A percentile compares a stretch with the other conserved stretches of the same genome.
phyloP scores from a whole-genome alignment of 1,139 yeast species.

The Kodamaea derodonti region DNA sequence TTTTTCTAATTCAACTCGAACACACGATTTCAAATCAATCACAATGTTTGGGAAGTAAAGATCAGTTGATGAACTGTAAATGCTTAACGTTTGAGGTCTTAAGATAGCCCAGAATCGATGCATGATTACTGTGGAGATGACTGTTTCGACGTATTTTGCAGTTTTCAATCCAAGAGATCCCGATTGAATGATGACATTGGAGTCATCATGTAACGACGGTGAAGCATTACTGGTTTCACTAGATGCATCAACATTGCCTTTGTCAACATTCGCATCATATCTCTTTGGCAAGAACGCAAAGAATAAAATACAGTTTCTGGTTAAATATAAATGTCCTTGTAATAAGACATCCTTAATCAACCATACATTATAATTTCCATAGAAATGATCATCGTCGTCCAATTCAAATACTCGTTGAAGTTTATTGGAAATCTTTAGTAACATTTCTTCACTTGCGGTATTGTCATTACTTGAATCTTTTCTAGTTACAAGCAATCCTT shows the following conservation, averaged over 20 bases:
- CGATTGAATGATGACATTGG: conserved; percentile 31
- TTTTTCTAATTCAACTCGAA: conserved; percentile 50
- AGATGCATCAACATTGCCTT: conserved; percentile 2
- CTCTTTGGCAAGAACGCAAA: conserved; percentile 76
- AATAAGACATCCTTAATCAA: conserved; percentile 73
- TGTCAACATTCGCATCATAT: conserved; percentile 5
- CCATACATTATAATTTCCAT: conserved; percentile 71
- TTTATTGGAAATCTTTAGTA: conserved; percentile 32
- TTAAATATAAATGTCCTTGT: conserved; percentile 81
- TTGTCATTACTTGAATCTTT: conserved; percentile 10
- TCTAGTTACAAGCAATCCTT: conserved; percentile 7
- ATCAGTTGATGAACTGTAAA: conserved; percentile 71
- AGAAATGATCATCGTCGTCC: conserved; percentile 46
- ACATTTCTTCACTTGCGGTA: conserved; percentile 9
- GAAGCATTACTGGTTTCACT: neutral
- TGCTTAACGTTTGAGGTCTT: conserved; percentile 62
- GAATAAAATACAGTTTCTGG: conserved; percentile 61
- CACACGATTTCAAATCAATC: conserved; percentile 65
- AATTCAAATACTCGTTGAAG: conserved; percentile 37
- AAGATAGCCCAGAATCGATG: conserved; percentile 71
- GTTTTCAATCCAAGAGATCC: conserved; percentile 53
- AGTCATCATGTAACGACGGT: conserved; percentile 21
- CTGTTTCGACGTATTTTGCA: conserved; percentile 38
- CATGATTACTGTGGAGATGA: conserved; percentile 33
- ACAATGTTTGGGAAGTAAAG: conserved; percentile 77